Base-by-base conservation (phyloP, 306 rosid genomes). In the Alnus glutinosa region DNA sequence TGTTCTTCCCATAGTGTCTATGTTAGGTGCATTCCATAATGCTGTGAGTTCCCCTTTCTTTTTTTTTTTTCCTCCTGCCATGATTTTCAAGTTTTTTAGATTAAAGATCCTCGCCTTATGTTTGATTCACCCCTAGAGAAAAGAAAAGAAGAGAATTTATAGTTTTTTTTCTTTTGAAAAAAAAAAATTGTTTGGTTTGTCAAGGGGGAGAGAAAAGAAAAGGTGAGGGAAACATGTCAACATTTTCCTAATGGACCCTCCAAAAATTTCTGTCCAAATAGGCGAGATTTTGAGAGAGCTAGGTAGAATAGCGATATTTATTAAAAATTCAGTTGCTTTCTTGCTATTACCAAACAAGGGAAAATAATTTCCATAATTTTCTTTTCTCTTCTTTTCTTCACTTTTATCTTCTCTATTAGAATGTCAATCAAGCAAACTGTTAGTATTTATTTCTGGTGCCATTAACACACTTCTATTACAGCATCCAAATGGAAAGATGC, bases 401-500 rank as follows among this genome's bases (percentile, higher is more conserved):
- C 46, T 42, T 36, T 64, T 64, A 64, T 37, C 48, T 66, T 37
- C 13, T 37, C 28, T 62, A 62, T 15, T 66, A 19, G 71, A 37
- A 23, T 59, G 34, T 59, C 14, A 23, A 28, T 13, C 66, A 59
- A 59, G 15, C 15, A 59, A 28, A 59, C 1, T 59, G 66, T 28
- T 10, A 59, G 15, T 16, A 58, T 34, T 50, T 49, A 36, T 81
- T 81, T 37, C 54, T 75, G 30, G 48, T 34, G 34, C 44, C 50
- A 70, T 34, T 47, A 75, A 59, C 19, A 23, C 71, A 46, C 74
- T 32, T 75, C 87, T 73, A 73, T 81, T 85, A 82, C 96, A 94
- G 98, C 98, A 58, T 92, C 97, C 67, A 92, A 84, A 79, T 94
- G 98, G 98, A 94, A 92, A 88, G 97, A 94, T 71, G 79, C 89